These are phyloP conservation scores for Dactylellina drechsleri DNA, from an alignment of 2,329 filamentous ascomycete genomes.

Conservation along the genomic window DNA sequence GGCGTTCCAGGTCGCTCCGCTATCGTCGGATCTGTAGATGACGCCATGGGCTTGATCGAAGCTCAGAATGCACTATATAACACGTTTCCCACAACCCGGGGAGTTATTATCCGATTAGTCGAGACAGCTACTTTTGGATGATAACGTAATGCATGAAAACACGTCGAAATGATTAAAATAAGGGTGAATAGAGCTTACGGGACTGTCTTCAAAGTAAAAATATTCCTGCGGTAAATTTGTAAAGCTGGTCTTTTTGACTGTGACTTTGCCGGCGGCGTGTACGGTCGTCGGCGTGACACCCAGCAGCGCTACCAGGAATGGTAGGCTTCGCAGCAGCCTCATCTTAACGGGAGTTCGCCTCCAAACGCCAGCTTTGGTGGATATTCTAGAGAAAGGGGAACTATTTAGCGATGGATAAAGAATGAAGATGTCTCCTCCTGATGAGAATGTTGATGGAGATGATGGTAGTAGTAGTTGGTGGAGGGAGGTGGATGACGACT, in stretches of 20 bases:
- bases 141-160: not conserved
- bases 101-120: slow-evolving; percentile 14
- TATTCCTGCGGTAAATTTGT: slow-evolving; percentile 74
- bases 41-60: slow-evolving; percentile 70
- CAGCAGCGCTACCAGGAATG: slow-evolving; percentile 54
- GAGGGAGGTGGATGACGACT: slow-evolving; percentile 1
- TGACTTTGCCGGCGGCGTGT: slow-evolving; percentile 30
- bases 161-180: not conserved
- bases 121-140: slow-evolving; percentile 1
- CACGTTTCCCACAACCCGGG: slow-evolving; percentile 16
- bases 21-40: slow-evolving; percentile 81
- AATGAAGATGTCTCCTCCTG: slow-evolving; percentile 4
- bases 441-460: slow-evolving; percentile 1
- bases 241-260: slow-evolving; percentile 70
- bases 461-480: not conserved
- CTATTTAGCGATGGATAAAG: slow-evolving; percentile 20
- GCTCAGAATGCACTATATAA: slow-evolving; percentile 56
- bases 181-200: slow-evolving; percentile 48
- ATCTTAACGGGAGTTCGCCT: slow-evolving; percentile 47
- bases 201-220: slow-evolving; percentile 86
- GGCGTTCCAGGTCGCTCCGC: slow-evolving; percentile 79
- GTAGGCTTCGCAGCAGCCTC: slow-evolving; percentile 55
- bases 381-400: slow-evolving; percentile 23
- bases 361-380: slow-evolving; percentile 33
- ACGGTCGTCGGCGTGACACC: slow-evolving; percentile 41